Evolutionary conservation across 2,329 filamentous ascomycete species (phyloP), one percentile per base, ranked within the genome.

Genomic region (Helminthosporium solani): DNA sequence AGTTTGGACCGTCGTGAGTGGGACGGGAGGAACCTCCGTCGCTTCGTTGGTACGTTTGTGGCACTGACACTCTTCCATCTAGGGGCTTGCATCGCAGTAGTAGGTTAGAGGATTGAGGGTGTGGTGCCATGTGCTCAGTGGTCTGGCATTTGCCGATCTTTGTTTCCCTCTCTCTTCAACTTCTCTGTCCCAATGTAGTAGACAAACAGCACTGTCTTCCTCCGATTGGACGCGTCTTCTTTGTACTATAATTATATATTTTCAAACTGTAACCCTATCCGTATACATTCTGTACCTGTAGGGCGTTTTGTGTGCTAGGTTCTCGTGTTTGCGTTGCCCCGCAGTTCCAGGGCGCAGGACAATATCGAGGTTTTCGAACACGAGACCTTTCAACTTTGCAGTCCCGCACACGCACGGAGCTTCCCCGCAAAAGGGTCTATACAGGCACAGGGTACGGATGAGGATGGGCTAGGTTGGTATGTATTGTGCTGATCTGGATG

Each of bases 351-450:
- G n/a, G n/a, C n/a, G n/a, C n/a, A n/a, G n/a, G n/a, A n/a, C n/a
- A n/a, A n/a, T n/a, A n/a, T n/a, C n/a, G n/a, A n/a, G n/a, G n/a
- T n/a, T n/a, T n/a, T n/a, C n/a, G 52, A 52, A 54, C 46, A 27
- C 15, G 15, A 19, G 18, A 35, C 20, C 40, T 39, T 40, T 44
- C 44, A 39, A 25, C 44, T 31, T 19, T 27, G 31, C 40, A 38
- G 46, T 45, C 44, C 14, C 36, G 3, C 25, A 19, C 15, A 33
- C 12, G n/a, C 12, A 35, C 38, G 20, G 28, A 31, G 23, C 40
- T 54, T 49, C n/a, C 54, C 54, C 54, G 52, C 52, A 52, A 57
- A 57, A 49, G 45, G 49, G 42, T 31, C 28, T 31, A 5, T 31
- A 5, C 28, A 31, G 28, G 14, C 18, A 33, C 35, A 41, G 15